These are phyloP conservation scores for Neonectria ditissima DNA, from an alignment of 2,329 filamentous ascomycete genomes.

Conservation along the genomic window DNA sequence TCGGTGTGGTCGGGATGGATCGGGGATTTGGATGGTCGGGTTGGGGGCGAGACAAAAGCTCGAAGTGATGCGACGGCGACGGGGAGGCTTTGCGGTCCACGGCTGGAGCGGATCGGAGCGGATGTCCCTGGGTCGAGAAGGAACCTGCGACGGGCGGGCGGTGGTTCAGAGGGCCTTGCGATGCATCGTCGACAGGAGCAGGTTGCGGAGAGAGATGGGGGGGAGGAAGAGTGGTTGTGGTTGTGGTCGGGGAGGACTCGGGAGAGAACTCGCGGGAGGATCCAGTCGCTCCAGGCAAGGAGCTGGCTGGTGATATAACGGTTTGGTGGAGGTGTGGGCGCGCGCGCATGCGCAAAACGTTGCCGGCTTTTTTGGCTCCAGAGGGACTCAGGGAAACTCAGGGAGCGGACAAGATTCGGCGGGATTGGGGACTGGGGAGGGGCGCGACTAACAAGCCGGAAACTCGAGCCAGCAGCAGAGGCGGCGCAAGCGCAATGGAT, in stretches of 20 bases:
- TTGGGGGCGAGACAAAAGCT: conserved; percentile 27
- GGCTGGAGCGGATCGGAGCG: conserved; percentile 40
- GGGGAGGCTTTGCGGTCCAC: conserved; percentile 28
- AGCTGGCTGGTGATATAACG: conserved; percentile 46
- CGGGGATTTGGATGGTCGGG: conserved; percentile 34
- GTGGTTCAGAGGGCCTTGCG: conserved; percentile 42
- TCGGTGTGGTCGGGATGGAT: conserved; percentile 29
- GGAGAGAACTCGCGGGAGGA: neutral
- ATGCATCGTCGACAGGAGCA: conserved; percentile 41
- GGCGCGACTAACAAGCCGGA: conserved; percentile 40
- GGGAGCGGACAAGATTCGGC: conserved; percentile 37
- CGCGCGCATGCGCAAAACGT: conserved; percentile 43
- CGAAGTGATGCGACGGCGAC: conserved; percentile 28
- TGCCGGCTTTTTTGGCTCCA: conserved; percentile 42
- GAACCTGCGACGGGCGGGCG: conserved; percentile 44
- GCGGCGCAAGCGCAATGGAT: conserved; percentile 32
- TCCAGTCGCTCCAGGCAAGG: conserved; percentile 40
- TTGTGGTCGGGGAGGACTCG: conserved; percentile 21
- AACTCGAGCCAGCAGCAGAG: conserved; percentile 35
- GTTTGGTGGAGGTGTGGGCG: conserved; percentile 46
- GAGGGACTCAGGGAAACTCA: conserved; percentile 23
- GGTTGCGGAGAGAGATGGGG: conserved; percentile 23
- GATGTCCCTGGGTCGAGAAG: conserved; percentile 43
- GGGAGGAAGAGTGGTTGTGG: conserved; percentile 37
- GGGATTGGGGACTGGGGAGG: conserved; percentile 37